Evolutionary conservation across 192 early-diverging fungal species (phyloP), one percentile per base, ranked within the genome.

Genomic region (Thoreauomyces humboldtii): DNA sequence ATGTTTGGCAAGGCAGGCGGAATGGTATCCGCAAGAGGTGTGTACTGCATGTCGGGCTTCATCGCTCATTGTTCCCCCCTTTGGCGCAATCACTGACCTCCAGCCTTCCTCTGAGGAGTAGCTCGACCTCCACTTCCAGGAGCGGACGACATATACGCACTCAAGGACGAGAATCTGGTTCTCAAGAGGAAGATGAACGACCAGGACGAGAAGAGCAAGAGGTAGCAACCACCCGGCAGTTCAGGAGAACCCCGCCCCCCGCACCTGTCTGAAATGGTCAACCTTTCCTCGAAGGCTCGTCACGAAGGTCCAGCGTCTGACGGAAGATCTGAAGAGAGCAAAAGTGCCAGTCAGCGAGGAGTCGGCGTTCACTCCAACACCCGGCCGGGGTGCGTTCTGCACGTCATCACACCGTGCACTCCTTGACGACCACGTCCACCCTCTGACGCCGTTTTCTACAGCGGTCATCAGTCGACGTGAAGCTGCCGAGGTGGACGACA

Each of bases 181-280:
- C 61, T 83, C 0, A 83, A 83, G 55, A 72, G 73, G 61, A 69
- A 75, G 52, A 21, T 83, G 7, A 78, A 73, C 63, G 28, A 59
- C 12, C 73, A 76, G 44, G 78, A 83, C 45, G 78, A 81, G 37
- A 73, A 70, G 6, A 73, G 78, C 0, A 81, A 81, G 54, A 60
- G 73, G 81, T 77, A 41, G 24, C 27, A 6, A 4, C 50, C 6
- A 3, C 17, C 2, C n/a, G n/a, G n/a, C n/a, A n/a, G 38, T 41
- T 41, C 38, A 41, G 38, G 38, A 41, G 11, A 41, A 9, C n/a
- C 38, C 9, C 38, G 38, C n/a, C n/a, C n/a, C n/a, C n/a, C n/a
- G n/a, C n/a, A n/a, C n/a, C n/a, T n/a, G n/a, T n/a, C n/a, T n/a
- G n/a, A n/a, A n/a, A 41, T 41, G 38, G 38, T 41, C 11, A 41